Base-by-base conservation (phyloP, 495 filamentous ascomycete genomes). In the Annulohypoxylon nitens region DNA sequence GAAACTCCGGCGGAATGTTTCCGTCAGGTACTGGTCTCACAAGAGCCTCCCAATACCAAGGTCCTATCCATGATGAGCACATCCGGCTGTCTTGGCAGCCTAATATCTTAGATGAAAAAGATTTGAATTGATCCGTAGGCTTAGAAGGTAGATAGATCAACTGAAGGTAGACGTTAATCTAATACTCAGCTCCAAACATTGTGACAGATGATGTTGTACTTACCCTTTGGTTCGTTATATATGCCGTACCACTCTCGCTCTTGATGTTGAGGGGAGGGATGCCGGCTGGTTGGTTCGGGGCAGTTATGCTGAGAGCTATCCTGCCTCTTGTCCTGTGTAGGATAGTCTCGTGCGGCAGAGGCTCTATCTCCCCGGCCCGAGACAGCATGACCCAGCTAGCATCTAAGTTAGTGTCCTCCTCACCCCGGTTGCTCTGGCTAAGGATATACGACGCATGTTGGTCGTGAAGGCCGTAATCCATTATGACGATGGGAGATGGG, bases 191-290 rank as follows among this genome's bases (percentile, higher is more conserved):
- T 57, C 16, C 14, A n/a, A n/a, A 57, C 58, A 54, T 23, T 33
- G 58, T 30, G 23, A 23, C 20, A 43, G n/a, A 58, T 34, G 37
- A 2, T 50, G 10, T 39, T 41, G 39, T 11, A 65, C 87, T 74
- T 83, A 97, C 94, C 80, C 96, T 84, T 81, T 97, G 93, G 73
- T 96, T 99, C 43, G 96, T 98, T 73, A 99, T 90, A 80, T 92
- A 93, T 14, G 92, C 81, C n/a, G 83, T 79, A 36, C 84, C 84
- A 53, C 76, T 82, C 67, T 84, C 82, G 66, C 82, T 83, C 77
- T 85, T 86, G 63, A 83, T 71, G 25, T 79, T 79, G 66, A 84
- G 82, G 3, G 83, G 83, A 74, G 84, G 69, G 73, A 81, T 69
- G n/a, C 77, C 78, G 16, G 78, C 75, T 23, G 85, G 80, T 50